Evolutionary conservation across 345 rosid genomes (phyloP).

Genomic region (Microcos paniculata): DNA sequence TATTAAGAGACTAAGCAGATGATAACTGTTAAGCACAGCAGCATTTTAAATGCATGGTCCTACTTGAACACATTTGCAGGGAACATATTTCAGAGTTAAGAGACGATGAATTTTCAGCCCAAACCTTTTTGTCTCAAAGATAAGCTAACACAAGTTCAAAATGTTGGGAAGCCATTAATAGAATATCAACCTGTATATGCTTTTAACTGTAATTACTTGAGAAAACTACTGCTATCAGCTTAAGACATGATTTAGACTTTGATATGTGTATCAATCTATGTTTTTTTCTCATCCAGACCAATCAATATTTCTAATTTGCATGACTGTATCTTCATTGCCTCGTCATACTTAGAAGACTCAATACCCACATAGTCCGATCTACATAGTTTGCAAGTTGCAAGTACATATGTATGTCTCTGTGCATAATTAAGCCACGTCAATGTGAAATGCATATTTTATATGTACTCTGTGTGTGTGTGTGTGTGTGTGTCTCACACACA

Average conservation of each 20-base stretch:
- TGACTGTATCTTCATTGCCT: neutral
- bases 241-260: neutral
- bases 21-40: neutral
- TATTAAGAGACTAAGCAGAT: neutral
- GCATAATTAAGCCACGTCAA: neutral
- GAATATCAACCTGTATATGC: neutral
- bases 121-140: neutral
- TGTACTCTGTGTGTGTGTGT: too few species aligned
- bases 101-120: neutral
- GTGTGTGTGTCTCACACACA: too few species aligned
- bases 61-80: neutral
- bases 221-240: neutral
- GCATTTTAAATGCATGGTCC: neutral
- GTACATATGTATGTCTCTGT: neutral
- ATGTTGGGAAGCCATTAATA: neutral
- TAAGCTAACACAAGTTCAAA: neutral
- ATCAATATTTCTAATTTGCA: neutral
- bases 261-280: neutral
- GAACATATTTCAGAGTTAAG: neutral
- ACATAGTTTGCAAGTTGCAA: neutral
- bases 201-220: neutral
- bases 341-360: neutral
- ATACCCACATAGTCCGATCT: neutral
- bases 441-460: neutral
- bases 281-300: neutral